Conservation (phyloP, 2,329 filamentous ascomycete genomes). For the Polychaeton citri region DNA sequence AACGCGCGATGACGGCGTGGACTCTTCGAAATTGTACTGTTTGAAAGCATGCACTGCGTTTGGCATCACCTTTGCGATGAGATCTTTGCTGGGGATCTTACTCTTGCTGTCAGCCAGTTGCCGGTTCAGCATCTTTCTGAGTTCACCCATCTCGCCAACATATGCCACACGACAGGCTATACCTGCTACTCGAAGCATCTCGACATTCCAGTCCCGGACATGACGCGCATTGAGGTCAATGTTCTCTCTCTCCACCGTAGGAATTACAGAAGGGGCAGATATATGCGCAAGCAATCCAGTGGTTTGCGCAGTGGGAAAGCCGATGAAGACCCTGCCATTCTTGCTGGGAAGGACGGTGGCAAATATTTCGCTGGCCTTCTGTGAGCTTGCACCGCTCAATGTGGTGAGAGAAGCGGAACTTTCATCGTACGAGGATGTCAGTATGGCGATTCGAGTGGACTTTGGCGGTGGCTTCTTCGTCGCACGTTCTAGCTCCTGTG, state of each 20-base stretch:
- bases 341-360: conserved; percentile 79
- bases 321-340: conserved; percentile 88
- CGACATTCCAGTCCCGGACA: conserved; percentile 89
- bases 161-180: conserved; percentile 84
- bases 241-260: conserved; percentile 90
- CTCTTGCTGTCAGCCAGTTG: conserved; percentile 15
- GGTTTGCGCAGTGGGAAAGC: conserved; percentile 93
- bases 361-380: conserved; percentile 65
- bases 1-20: conserved; percentile 73
- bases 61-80: conserved; percentile 55
- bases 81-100: conserved; percentile 43
- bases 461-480: conserved; percentile 96
- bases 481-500: conserved; percentile 78
- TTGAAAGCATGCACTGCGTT: conserved; percentile 72
- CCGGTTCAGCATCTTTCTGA: conserved; percentile 43
- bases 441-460: conserved; percentile 67
- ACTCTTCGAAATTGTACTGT: conserved; percentile 79
- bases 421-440: conserved; percentile 86
- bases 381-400: conserved; percentile 33
- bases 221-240: conserved; percentile 94
- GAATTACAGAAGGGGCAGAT: conserved; percentile 89
- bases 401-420: conserved; percentile 49
- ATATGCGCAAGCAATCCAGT: conserved; percentile 89
- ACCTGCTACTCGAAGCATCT: conserved; percentile 81
- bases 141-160: conserved; percentile 68